Base-by-base conservation (phyloP, 805 yeast species). In the Zygoascus bituminiphila region DNA sequence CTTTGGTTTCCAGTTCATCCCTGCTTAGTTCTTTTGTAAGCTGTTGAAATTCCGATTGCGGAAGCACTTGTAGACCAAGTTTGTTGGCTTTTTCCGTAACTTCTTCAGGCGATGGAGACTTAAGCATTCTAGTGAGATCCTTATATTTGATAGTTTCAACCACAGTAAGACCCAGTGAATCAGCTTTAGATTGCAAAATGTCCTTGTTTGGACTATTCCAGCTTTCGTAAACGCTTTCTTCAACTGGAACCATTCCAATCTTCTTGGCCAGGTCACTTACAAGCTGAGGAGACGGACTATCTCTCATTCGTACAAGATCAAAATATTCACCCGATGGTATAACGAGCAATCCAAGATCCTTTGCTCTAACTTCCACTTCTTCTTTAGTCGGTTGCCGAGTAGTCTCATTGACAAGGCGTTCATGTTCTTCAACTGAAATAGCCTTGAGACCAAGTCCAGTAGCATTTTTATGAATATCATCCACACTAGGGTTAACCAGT, bases 131-230 rank as follows among this genome's bases (percentile, higher is more conserved):
- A 45, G 47, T 45, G 20, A 57, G 49, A n/a, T 54, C 54, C 15
- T 50, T 44, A 49, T 66, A 64, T 25, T 68, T 68, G 9, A 60
- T 60, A 25, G 58, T 56, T 6, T 60, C 62, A 8, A 71, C 47
- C 6, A 63, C 49, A 12, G 67, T 63, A 44, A 71, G 52, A 6
- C 68, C 73, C 9, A 46, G 45, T 4, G 53, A 42, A n/a, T 12
- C 26, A 21, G 59, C 62, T 56, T 50, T 41, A 9, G 38, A 44
- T 21, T 49, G 45, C 12, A 62, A 38, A 21, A 57, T 54, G 21
- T 54, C 54, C n/a, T 48, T 25, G 31, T 56, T 36, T 33, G 57
- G 55, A 19, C 44, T 42, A 2, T 46, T 33, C 8, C 45, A 38
- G 5, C 15, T 33, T 23, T 45, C 39, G 38, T 40, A 42, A 22